Base-by-base conservation (phyloP, 2,329 filamentous ascomycete species). In the Pseudocercospora fijiensis region DNA sequence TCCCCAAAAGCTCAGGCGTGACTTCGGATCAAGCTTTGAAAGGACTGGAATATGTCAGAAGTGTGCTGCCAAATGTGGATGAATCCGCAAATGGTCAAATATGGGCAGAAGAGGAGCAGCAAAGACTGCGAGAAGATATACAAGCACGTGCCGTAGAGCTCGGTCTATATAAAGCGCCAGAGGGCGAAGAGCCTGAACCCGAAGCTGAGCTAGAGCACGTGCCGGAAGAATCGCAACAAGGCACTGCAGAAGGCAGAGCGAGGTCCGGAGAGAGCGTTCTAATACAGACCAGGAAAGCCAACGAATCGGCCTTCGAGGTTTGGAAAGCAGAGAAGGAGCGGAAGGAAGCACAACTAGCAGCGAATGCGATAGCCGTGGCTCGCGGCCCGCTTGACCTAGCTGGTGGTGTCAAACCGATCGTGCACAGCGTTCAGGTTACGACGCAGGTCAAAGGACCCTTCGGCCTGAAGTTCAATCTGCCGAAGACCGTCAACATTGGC, bases 61-160 rank as follows among this genome's bases (percentile, higher is more conserved):
- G 64, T 11, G 49, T 73, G 7, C 66, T 73, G 11, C 74, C 75
- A 0, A 65, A 69, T 9, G 74, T 77, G 41, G 75, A 78, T 49
- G 76, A 78, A 66, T 66, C 71, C 27, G 72, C 66, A 4, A 71
- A 73, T 11, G 76, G 75, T 8, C 63, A 70, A 49, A 55, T 43
- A 2, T 78, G 74, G 74, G 76, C 71, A 13, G 73, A 76, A 49
- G 73, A 74, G 41, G 76, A 77, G 63, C 69, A 71, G 4, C 53
- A 71, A 41, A 67, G 70, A 33, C 52, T 76, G 20, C 69, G 72
- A 18, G 62, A 73, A 51, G 67, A 74, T 51, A 66, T 76, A 7
- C 65, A 72, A 58, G 67, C 71, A 13, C 65, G 76, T 2, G 72
- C 74, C 0, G 68, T 76, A 24, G 73, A 71, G 47, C 63, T 77